Percentiles rank a stretch among this genome's conserved stretches.
Conservation (phyloP, 2,329 filamentous ascomycete genomes). For the Dactylellina cionopaga region DNA sequence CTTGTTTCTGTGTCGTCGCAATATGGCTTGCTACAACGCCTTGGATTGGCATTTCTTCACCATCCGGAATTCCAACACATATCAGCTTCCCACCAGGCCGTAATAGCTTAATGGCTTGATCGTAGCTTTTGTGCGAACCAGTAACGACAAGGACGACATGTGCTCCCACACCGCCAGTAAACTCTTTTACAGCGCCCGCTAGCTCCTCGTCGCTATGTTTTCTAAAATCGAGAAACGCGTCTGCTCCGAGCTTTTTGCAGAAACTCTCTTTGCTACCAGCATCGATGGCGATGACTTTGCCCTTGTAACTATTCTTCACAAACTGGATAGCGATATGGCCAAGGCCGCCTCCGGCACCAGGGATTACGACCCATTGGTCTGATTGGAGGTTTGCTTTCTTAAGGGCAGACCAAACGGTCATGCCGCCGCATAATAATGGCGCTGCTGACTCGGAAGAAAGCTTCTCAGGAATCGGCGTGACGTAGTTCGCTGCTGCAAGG, state of each 20-base stretch:
- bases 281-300: constrained; percentile 56
- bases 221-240: constrained; percentile 56
- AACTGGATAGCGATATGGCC: constrained; percentile 57
- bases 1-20: constrained; percentile 25
- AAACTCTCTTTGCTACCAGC: constrained; percentile 53
- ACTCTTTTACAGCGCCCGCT: constrained; percentile 51
- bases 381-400: constrained; percentile 63
- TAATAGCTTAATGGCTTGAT: constrained; percentile 17
- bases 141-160: constrained; percentile 32
- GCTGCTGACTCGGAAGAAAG: constrained; percentile 68
- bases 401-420: constrained; percentile 69
- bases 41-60: constrained; percentile 31
- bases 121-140: constrained; percentile 36
- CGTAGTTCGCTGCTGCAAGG: constrained; percentile 28
- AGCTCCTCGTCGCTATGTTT: constrained; percentile 52
- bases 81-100: constrained; percentile 39
- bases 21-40: constrained; percentile 35
- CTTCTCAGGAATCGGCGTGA: constrained; percentile 67
- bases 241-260: constrained; percentile 55
- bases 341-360: constrained; percentile 57
- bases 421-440: constrained; percentile 70
- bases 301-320: constrained; percentile 55
- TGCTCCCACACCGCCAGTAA: constrained; percentile 49
- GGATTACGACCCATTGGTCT: constrained; percentile 56
- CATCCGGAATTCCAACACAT: constrained; percentile 44